phyloP scores from a whole-genome alignment of 768 basidiomycete genomes.

The Naganishia vaughanmartiniae region DNA sequence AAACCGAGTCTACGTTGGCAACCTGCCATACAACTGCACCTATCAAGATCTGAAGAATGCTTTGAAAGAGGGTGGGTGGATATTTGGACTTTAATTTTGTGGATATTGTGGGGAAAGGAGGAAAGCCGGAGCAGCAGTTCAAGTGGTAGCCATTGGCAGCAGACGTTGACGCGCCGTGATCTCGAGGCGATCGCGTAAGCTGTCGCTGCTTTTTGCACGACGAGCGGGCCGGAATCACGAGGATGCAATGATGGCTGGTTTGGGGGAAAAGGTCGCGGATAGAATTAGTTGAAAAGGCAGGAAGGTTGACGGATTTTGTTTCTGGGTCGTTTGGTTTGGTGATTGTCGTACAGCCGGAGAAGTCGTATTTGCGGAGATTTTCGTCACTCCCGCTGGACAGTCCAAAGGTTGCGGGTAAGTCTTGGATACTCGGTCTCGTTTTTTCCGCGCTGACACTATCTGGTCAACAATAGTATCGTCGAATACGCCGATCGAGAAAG shows the following conservation, averaged over 20 bases:
- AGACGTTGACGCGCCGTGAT: background rate
- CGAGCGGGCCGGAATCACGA: background rate
- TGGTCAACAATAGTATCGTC: slow-evolving; percentile 67
- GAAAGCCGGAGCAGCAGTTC: background rate
- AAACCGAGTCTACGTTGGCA: slow-evolving; percentile 97
- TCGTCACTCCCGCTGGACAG: slow-evolving; percentile 90
- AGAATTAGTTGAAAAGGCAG: slow-evolving; percentile 18
- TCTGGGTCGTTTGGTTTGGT: slow-evolving; percentile 28
- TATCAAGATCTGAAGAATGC: slow-evolving; percentile 99
- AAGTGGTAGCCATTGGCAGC: background rate
- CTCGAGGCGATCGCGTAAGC: background rate
- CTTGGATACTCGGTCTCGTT: background rate
- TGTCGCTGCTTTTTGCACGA: slow-evolving; percentile 3
- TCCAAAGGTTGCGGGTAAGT: slow-evolving; percentile 99
- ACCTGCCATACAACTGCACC: slow-evolving; percentile 97
- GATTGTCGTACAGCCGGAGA: slow-evolving; percentile 69
- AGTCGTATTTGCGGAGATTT: slow-evolving; percentile 99
- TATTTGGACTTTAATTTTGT: slow-evolving; percentile 52
- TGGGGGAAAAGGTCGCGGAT: background rate
- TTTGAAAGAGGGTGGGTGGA: slow-evolving; percentile 99
- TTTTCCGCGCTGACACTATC: slow-evolving; percentile 31
- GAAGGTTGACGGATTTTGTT: slow-evolving; percentile 33
- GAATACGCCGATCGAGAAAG: slow-evolving; percentile 90
- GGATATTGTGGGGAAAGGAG: slow-evolving; percentile 36
- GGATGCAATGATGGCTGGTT: slow-evolving; percentile 2